Evolutionary conservation across 2,329 filamentous ascomycete species (phyloP).

Genomic region (Sarocladiaceae sp.): DNA sequence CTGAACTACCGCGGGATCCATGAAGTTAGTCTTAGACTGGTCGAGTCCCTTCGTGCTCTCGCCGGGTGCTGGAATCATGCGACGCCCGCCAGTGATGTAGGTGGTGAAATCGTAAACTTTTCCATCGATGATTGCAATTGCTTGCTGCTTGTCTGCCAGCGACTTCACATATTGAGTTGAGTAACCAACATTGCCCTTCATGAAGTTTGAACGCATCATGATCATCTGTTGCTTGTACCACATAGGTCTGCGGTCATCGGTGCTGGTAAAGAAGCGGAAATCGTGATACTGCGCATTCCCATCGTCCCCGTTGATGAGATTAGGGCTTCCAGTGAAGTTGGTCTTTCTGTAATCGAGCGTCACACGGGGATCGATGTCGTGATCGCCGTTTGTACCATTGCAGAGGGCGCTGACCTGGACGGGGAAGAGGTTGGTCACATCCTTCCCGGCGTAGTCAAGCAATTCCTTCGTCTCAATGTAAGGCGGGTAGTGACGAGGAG

Average conservation of each 20-base stretch:
- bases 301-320: constrained; percentile 62
- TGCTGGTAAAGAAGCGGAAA: constrained; percentile 68
- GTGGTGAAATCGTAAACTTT: constrained; percentile 86
- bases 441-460: constrained; percentile 77
- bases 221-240: constrained; percentile 93
- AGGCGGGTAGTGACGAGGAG: constrained; percentile 68
- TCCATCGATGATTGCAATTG: constrained; percentile 73
- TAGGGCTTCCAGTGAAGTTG: constrained; percentile 68
- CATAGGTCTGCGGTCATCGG: constrained; percentile 76
- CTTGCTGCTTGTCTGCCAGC: constrained; percentile 58
- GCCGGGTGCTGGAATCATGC: constrained; percentile 53
- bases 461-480: constrained; percentile 56
- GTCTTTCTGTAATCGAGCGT: constrained; percentile 76
- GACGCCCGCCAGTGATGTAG: constrained; percentile 74
- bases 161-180: constrained; percentile 71
- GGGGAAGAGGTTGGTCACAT: constrained; percentile 87
- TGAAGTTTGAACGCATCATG: constrained; percentile 70
- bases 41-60: constrained; percentile 35
- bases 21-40: constrained; percentile 66
- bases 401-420: constrained; percentile 92
- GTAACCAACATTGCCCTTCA: constrained; percentile 85
- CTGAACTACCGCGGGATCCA: constrained; percentile 68
- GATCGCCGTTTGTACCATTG: constrained; percentile 63
- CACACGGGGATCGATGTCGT: constrained; percentile 60
- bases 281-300: constrained; percentile 82